These are phyloP conservation scores for Gentiana straminea DNA, from an alignment of 257 asterid genomes.

Conservation along the genomic window DNA sequence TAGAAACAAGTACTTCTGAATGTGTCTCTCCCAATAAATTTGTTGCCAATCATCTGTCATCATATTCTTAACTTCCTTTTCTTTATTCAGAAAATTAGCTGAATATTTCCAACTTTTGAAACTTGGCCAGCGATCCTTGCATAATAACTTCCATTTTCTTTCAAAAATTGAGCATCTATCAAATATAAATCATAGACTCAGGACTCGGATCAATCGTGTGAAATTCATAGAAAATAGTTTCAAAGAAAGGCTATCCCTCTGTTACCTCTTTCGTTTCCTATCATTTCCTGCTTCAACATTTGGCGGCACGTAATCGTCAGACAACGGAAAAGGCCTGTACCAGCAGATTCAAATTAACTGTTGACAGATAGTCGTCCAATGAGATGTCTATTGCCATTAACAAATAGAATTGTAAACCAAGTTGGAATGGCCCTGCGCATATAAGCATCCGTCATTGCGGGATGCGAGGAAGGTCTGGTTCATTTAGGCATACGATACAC, in stretches of 20 bases:
- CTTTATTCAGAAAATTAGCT: conserved; percentile 23
- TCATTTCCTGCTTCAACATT: conserved; percentile 21
- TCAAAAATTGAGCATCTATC: conserved; percentile 34
- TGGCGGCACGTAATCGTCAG: conserved; percentile 25
- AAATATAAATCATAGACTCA: conserved; percentile 7
- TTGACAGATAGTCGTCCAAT: neutral
- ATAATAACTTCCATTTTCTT: conserved; percentile 42
- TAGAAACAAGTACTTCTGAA: conserved; percentile 51
- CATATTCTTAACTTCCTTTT: conserved; percentile 25
- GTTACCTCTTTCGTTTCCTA: conserved; percentile 81
- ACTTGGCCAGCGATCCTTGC: conserved; percentile 63
- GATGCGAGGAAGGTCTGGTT: too few relatives aligned
- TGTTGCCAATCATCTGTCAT: conserved; percentile 54
- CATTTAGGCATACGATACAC: too few relatives aligned
- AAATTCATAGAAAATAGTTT: neutral
- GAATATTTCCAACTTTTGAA: conserved; percentile 18
- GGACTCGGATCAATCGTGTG: neutral
- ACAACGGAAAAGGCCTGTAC: conserved; percentile 49
- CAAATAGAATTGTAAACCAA: conserved; percentile 5
- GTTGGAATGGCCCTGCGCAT: neutral
- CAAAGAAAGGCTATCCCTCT: conserved; percentile 10
- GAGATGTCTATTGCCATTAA: conserved; percentile 4
- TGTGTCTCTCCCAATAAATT: conserved; percentile 78
- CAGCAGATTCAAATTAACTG: conserved; percentile 17
- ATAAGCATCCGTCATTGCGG: too few relatives aligned